Evolutionary conservation across 441 rosid species (phyloP), one percentile per base, ranked within the genome.

Genomic region (Flueggea neowawraea): DNA sequence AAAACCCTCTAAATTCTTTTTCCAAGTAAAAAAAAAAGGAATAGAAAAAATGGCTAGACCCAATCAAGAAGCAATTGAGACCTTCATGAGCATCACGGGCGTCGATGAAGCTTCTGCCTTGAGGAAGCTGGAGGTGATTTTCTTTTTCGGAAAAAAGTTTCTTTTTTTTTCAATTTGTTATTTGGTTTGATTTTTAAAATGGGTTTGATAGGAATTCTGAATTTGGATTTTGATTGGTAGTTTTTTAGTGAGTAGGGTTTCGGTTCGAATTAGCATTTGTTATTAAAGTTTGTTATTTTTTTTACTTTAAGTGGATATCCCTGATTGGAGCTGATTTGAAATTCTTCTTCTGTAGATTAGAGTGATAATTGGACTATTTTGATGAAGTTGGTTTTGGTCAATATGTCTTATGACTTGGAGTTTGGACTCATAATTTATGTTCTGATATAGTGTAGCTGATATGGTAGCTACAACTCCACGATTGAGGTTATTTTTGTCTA

Each of bases 41-140:
- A 22, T 22, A 22, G 41, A 36, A 12, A 6, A 28, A 62, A 67
- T 68, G 99, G 90, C 88, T 49, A 73, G 79, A 43, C 78, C 88
- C 33, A 75, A 83, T 77, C 94, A 89, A 58, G 95, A 91, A 75
- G 84, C 95, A 73, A 80, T 95, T 77, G 84, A 80, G 39, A 95
- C 95, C 44, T 95, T 91, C 72, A 80, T 79, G 48, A 82, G 82
- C 84, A 89, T 91, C 83, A 84, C 97, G 15, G 90, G 99, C 57
- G 83, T 70, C 65, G 33, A 91, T 2, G 86, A 82, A 54, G 61
- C 84, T 58, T 75, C 79, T 62, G 99, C 99, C 70, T 36, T 72
- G 17, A 89, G 72, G 54, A 88, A 75, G 69, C 85, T 95, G 44
- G 83, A 81, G 94, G 99, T 94, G 32, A 62, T 60, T 64, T 33